phyloP scores from a whole-genome alignment of 768 basidiomycete species.

The Mycena rosella region DNA sequence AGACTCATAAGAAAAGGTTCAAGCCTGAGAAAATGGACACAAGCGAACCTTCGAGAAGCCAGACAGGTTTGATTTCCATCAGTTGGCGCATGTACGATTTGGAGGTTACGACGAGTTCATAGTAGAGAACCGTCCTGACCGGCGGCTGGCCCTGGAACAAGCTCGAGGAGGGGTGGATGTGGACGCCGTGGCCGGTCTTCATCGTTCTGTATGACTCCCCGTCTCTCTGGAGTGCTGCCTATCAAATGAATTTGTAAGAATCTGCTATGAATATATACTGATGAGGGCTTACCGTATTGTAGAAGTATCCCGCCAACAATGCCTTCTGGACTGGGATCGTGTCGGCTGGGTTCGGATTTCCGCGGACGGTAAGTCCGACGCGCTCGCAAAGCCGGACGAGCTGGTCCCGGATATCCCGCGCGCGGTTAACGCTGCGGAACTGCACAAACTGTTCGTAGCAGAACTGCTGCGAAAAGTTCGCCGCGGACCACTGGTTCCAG shows the following conservation, averaged over 20 bases:
- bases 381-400: conserved; percentile 82
- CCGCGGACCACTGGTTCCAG: conserved; percentile 97
- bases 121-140: conserved; percentile 91
- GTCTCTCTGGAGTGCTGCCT: neutral
- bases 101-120: conserved; percentile 95
- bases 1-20: neutral
- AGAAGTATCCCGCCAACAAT: neutral
- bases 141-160: conserved; percentile 89
- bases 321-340: conserved; percentile 73
- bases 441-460: conserved; percentile 99
- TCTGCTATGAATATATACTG: neutral
- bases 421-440: conserved; percentile 93
- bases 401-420: conserved; percentile 92
- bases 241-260: neutral
- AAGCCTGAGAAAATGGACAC: neutral
- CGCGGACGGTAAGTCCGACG: conserved; percentile 89
- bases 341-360: conserved; percentile 78
- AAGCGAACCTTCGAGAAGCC: conserved; percentile 55
- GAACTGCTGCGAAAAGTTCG: conserved; percentile 97
- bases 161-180: conserved; percentile 96
- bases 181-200: conserved; percentile 90
- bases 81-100: conserved; percentile 93
- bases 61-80: conserved; percentile 95
- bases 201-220: conserved; percentile 38
- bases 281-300: neutral